Conservation (phyloP, 352 stramenopile genomes). For the Pythium plurisporium region DNA sequence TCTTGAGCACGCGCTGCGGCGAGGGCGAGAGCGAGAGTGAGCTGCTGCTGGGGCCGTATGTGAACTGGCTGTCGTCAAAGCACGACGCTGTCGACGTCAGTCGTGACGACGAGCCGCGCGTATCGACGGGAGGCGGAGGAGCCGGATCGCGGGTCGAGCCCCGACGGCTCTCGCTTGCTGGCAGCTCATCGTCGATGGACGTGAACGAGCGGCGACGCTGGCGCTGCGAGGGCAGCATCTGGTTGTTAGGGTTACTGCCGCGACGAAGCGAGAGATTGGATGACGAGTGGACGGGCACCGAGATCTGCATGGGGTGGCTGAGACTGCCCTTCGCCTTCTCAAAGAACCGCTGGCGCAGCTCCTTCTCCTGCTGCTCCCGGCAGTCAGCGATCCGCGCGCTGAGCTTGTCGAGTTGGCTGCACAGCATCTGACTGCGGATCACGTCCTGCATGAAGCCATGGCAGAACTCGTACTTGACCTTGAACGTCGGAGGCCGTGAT, state of each 20-base stretch:
- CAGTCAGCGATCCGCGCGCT: slow-evolving; percentile 60
- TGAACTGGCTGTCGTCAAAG: slow-evolving; percentile 11
- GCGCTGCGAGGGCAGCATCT: slow-evolving; percentile 15
- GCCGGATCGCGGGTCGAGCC: neutral
- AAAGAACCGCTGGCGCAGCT: slow-evolving; percentile 72
- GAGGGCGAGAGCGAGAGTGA: neutral
- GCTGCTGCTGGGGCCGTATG: slow-evolving; percentile 1
- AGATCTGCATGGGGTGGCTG: slow-evolving; percentile 33
- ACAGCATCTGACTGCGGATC: slow-evolving; percentile 77
- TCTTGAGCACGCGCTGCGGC: slow-evolving; percentile 13
- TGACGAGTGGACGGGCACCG: slow-evolving; percentile 14
- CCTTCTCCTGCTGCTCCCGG: slow-evolving; percentile 69
- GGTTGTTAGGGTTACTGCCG: slow-evolving; percentile 20
- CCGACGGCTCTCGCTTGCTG: slow-evolving; percentile 1
- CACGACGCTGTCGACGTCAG: slow-evolving; percentile 4
- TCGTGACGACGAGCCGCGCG: neutral
- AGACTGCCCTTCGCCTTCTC: slow-evolving; percentile 66
- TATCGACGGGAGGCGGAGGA: neutral
- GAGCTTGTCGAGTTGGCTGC: slow-evolving; percentile 80
- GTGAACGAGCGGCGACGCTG: slow-evolving; percentile 32
- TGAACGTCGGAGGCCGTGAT: slow-evolving; percentile 26
- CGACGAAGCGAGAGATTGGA: slow-evolving; percentile 3
- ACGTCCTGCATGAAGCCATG: slow-evolving; percentile 86
- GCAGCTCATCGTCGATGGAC: slow-evolving; percentile 21
- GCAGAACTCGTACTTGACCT: slow-evolving; percentile 82